Conservation (phyloP, 2,329 filamentous ascomycete genomes). For the Diaporthe australafricana region DNA sequence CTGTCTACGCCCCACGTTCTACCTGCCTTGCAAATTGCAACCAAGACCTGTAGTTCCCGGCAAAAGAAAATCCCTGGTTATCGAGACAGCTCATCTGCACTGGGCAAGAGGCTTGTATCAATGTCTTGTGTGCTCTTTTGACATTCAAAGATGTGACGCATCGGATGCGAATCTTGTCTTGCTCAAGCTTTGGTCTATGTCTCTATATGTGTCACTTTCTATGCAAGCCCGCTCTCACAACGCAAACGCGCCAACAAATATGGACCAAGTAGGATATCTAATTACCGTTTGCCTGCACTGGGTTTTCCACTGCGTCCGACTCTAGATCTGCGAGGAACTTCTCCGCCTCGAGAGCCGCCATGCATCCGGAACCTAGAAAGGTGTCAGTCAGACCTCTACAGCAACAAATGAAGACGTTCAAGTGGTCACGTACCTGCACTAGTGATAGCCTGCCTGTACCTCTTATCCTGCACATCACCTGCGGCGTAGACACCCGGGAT, state of each 20-base stretch:
- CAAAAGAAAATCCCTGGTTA: background rate
- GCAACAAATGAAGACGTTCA: conserved; percentile 11
- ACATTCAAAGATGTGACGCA: background rate
- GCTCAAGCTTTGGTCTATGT: conserved; percentile 14
- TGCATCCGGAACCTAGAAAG: conserved; percentile 83
- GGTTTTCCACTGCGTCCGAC: conserved; percentile 46
- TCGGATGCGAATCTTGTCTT: background rate
- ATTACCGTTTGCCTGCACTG: conserved; percentile 41
- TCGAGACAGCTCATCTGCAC: background rate
- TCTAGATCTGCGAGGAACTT: conserved; percentile 84
- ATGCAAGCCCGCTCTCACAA: conserved; percentile 4
- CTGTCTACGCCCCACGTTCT: background rate
- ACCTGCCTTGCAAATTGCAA: too few relatives aligned
- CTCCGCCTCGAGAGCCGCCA: conserved; percentile 95
- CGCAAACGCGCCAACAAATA: background rate
- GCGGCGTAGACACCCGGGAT: conserved; percentile 94
- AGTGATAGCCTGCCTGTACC: conserved; percentile 96
- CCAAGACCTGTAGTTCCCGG: background rate
- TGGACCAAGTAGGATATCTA: conserved; percentile 20
- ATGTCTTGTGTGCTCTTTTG: background rate
- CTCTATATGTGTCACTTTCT: conserved; percentile 27
- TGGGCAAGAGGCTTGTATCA: too few relatives aligned
- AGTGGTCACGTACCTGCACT: conserved; percentile 80
- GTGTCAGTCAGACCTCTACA: conserved; percentile 39
- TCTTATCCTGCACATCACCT: conserved; percentile 98